Conservation (phyloP, 495 filamentous ascomycete species). For the Lepidopterella palustris region DNA sequence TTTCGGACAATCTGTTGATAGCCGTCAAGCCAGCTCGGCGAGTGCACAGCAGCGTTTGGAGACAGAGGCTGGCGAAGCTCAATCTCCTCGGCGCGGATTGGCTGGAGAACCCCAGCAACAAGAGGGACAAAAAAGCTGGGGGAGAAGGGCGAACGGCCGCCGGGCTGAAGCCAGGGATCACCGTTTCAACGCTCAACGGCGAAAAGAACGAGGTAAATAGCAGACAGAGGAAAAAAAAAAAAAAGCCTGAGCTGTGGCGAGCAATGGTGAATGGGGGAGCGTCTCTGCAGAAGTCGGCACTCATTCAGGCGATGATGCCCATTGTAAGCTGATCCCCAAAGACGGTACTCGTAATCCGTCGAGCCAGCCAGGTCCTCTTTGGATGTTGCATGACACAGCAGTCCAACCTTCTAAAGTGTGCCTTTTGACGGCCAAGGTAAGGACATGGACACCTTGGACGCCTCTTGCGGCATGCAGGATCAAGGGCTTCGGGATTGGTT, state of each 20-base stretch:
- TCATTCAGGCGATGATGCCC: constrained; percentile 4
- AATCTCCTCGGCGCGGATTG: constrained; percentile 15
- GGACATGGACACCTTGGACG: constrained; percentile 13
- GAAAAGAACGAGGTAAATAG: background rate
- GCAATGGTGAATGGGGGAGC: background rate
- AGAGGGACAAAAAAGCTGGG: constrained; percentile 21
- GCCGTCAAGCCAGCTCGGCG: constrained; percentile 15
- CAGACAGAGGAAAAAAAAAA: background rate
- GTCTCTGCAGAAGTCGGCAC: background rate
- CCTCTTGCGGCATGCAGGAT: constrained; percentile 24
- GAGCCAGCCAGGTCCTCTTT: constrained; percentile 22
- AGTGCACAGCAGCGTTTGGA: constrained; percentile 20
- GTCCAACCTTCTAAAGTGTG: constrained; percentile 16
- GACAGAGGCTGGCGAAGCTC: constrained; percentile 24
- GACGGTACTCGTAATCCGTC: constrained; percentile 27
- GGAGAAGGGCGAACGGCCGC: constrained; percentile 13
- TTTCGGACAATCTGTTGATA: constrained; percentile 11
- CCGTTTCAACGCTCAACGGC: constrained; percentile 10
- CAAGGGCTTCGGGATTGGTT: constrained; percentile 17
- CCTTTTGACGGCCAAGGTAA: constrained; percentile 1
- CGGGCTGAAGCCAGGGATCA: constrained; percentile 6
- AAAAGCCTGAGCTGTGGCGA: background rate
- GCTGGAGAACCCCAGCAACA: constrained; percentile 11
- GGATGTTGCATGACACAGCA: constrained; percentile 27
- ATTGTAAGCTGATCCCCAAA: constrained; percentile 26